A percentile compares a stretch with the other conserved stretches of the same genome.
These are phyloP conservation scores for Aspergillus cristatus DNA, from an alignment of 495 filamentous ascomycete genomes.

Conservation along the genomic window DNA sequence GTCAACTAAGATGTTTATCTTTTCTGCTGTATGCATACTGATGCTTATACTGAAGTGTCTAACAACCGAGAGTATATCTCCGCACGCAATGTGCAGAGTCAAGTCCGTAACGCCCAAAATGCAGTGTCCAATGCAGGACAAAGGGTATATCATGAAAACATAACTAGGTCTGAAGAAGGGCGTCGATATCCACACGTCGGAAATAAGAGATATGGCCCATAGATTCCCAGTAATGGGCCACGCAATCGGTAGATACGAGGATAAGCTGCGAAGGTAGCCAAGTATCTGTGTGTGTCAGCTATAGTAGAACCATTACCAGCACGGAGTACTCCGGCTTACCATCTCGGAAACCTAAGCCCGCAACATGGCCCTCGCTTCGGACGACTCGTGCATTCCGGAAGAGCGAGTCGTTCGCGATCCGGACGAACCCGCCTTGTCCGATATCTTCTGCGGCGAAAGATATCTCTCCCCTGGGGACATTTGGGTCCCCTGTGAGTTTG, in stretches of 20 bases:
- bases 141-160: no score
- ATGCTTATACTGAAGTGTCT: no score
- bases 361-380: slow-evolving; percentile 66
- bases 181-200: slow-evolving; percentile 67
- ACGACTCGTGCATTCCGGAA: slow-evolving; percentile 74
- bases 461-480: slow-evolving; percentile 77
- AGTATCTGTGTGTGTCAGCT: slow-evolving; percentile 39
- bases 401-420: slow-evolving; percentile 53
- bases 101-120: no score
- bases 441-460: slow-evolving; percentile 75
- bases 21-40: no score
- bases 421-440: slow-evolving; percentile 48
- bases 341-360: slow-evolving; percentile 55
- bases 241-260: slow-evolving; percentile 60
- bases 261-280: slow-evolving; percentile 70
- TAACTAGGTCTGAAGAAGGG: slow-evolving; percentile 55
- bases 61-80: no score
- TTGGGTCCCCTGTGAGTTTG: slow-evolving; percentile 85
- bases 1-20: no score
- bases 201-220: slow-evolving; percentile 78
- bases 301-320: background rate
- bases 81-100: no score
- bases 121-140: no score
- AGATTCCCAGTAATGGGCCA: slow-evolving; percentile 76
- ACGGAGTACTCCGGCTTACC: slow-evolving; percentile 43